Evolutionary conservation across 768 basidiomycete species (phyloP), one percentile per base, ranked within the genome.

Genomic region (Ramaria sp.): DNA sequence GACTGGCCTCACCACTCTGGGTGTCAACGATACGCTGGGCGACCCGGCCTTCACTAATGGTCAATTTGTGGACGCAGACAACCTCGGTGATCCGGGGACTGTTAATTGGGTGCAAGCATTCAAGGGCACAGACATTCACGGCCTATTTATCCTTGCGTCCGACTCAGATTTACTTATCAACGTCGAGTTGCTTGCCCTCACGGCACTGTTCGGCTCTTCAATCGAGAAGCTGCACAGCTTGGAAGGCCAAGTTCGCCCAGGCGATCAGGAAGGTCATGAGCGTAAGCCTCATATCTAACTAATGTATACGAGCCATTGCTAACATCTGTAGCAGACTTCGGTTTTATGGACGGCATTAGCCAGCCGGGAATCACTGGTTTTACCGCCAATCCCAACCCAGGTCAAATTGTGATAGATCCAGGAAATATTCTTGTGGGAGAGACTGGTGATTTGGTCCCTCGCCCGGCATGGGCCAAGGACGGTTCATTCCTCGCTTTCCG

Each of bases 401-500:
- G 65, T 5, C 68, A 68, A 56, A 58, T 62, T 39, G 56, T 62
- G 19, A 62, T 70, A 33, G 46, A 47, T 27, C 62, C 67, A 19
- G 68, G 69, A 42, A 55, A 65, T 34, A 66, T 70, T n/a, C 57
- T 70, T 7, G 45, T 62, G 1, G 63, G 63, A 43, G 63, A 63
- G 43, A 42, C 49, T 30, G 63, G 59, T 12, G 63, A 60, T 46
- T 7, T 53, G 12, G 48, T 51, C 30, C 4, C 45, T 20, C 69
- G 75, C 66, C 66, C 67, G 1, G 13, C 61, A 0, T 69, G 69
- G 69, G 63, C 69, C 1, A 45, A 63, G 31, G 67, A 68, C 31
- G 69, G 69, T 24, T 66, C 62, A n/a, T 68, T 70, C 64, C 59
- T 70, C 27, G 68, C 63, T 11, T 66, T 69, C 60, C 66, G 70